Percentiles rank a stretch among this genome's conserved stretches.
Evolutionary conservation across 2,329 filamentous ascomycete genomes (phyloP).

Genomic region (Penicillium sp.): DNA sequence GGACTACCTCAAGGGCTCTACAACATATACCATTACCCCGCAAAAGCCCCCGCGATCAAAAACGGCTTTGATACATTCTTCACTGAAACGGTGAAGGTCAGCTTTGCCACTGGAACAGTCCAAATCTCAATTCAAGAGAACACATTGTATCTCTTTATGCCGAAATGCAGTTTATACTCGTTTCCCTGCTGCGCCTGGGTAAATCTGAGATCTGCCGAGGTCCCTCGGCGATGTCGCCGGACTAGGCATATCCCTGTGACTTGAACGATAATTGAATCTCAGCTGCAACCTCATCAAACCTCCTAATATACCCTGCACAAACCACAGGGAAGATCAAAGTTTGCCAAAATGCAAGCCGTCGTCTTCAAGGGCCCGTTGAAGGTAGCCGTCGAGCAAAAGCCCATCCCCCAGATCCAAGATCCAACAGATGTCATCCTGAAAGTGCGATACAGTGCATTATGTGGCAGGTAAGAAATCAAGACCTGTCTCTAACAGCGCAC

Average conservation of each 20-base stretch:
- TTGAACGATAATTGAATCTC: not conserved
- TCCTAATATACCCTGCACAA: not conserved
- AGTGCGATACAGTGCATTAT: conserved; percentile 76
- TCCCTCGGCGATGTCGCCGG: not conserved
- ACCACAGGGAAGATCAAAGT: not conserved
- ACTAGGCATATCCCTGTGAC: not conserved
- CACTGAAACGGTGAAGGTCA: not conserved
- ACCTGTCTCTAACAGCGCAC: not conserved
- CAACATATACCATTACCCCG: not conserved
- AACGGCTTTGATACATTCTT: not conserved
- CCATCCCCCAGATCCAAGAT: conserved; percentile 62
- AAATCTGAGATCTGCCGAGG: not conserved
- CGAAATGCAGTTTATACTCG: not conserved
- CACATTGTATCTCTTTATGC: too few relatives aligned
- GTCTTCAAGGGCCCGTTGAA: conserved; percentile 76
- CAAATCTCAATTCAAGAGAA: too few relatives aligned
- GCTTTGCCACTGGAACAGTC: not conserved
- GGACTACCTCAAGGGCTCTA: not conserved
- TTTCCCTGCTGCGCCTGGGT: not conserved
- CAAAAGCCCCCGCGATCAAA: not conserved
- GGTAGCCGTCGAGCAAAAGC: conserved; percentile 72
- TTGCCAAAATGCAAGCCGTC: conserved; percentile 70
- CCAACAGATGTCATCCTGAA: conserved; percentile 75
- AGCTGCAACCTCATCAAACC: not conserved
- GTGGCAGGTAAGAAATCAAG: conserved; percentile 64